Conservation (phyloP, 192 early-diverging fungal species). For the Backusella luteola region DNA sequence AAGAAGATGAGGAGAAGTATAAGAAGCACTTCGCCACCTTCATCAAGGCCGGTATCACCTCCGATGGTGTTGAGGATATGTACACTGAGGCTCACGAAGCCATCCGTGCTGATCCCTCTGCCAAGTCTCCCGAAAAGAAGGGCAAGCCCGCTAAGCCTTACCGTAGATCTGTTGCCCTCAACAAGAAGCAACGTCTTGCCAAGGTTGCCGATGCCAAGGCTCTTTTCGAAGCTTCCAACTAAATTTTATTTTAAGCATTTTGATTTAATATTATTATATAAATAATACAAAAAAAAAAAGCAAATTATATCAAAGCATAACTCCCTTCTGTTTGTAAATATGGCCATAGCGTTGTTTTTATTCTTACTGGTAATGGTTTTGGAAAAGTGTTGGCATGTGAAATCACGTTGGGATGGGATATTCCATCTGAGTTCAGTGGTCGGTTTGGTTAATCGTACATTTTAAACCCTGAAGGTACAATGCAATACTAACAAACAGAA, state of each 20-base stretch:
- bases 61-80: constrained; percentile 93
- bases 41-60: constrained; percentile 81
- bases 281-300: neutral
- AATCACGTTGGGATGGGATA: neutral
- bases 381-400: neutral
- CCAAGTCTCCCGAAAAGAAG: constrained; percentile 75
- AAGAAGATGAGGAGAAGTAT: constrained; percentile 98
- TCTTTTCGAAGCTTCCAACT: constrained; percentile 21
- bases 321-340: neutral
- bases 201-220: constrained; percentile 83
- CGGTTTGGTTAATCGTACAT: neutral
- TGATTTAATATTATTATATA: neutral
- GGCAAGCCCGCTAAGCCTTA: constrained; percentile 56
- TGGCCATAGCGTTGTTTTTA: neutral
- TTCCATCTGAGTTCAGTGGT: neutral
- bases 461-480: neutral
- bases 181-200: constrained; percentile 89
- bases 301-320: neutral
- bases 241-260: neutral
- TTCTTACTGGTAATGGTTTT: neutral
- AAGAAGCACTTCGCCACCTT: constrained; percentile 93
- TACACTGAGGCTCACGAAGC: constrained; percentile 89
- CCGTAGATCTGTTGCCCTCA: constrained; percentile 60
- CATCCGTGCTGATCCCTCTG: constrained; percentile 85
- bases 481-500: neutral